Evolutionary conservation across 2,329 filamentous ascomycete species (phyloP).

Genomic region (Graphium sp.): DNA sequence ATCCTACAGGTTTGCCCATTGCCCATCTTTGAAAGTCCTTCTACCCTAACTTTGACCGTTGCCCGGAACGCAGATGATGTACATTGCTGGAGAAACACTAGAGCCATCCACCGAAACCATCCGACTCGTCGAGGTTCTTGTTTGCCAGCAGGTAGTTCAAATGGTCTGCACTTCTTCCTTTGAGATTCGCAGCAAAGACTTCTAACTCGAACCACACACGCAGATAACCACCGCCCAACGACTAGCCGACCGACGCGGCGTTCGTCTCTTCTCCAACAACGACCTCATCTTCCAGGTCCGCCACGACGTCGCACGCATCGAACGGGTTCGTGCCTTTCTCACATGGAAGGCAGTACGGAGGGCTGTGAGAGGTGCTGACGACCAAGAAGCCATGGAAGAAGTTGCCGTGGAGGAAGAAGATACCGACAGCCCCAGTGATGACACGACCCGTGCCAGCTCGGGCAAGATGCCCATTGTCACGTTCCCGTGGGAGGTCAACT

Average conservation of each 20-base stretch:
- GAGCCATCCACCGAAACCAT: no score
- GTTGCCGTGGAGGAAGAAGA: slow-evolving; percentile 4
- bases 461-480: slow-evolving; percentile 4
- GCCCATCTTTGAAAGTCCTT: no score
- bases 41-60: no score
- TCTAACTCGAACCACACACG: no score
- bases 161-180: no score
- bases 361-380: slow-evolving; percentile 7
- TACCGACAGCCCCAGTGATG: background rate
- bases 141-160: no score
- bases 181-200: no score
- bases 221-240: slow-evolving; percentile 7
- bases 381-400: slow-evolving; percentile 6
- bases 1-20: no score
- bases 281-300: slow-evolving; percentile 11
- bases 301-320: slow-evolving; percentile 8
- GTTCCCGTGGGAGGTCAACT: slow-evolving; percentile 6
- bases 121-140: no score
- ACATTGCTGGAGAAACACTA: no score
- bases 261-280: slow-evolving; percentile 8
- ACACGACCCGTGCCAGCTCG: slow-evolving; percentile 2
- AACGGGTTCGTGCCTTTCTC: slow-evolving; percentile 9
- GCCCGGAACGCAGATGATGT: no score
- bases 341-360: slow-evolving; percentile 10
- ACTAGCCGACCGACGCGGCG: slow-evolving; percentile 8